Evolutionary conservation across 2,329 filamentous ascomycete species (phyloP), one percentile per base, ranked within the genome.

Genomic region (Epichloe gansuensis): DNA sequence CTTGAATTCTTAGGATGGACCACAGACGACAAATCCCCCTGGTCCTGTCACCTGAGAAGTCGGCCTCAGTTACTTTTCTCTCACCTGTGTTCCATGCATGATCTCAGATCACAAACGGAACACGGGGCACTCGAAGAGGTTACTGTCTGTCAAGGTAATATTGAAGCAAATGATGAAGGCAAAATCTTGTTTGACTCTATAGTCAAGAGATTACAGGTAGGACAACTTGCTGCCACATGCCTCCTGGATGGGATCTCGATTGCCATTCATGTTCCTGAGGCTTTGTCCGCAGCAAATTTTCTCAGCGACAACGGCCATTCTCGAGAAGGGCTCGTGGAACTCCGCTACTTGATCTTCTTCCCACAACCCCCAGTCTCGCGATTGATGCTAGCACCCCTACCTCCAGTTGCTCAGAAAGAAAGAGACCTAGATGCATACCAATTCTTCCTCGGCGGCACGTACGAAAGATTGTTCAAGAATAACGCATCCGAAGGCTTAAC

Each of bases 311-410:
- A 49, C 40, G 11, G 5, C 38, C 8, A 31, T 5, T 23, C 25
- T 31, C 15, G 8, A 17, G 47, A 8, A 21, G 21, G 15, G 23
- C 23, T 7, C 21, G 23, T n/a, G 3, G n/a, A 15, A 12, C 59
- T 75, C n/a, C 60, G 58, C 4, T 73, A 71, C 54, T 52, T 63
- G 6, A 60, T 74, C 3, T 72, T 73, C 57, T 56, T 58, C 40
- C 64, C 68, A 11, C 51, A 48, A 13, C n/a, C 36, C 12, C 23
- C 36, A 23, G 57, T 63, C 9, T 52, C 55, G 3, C 41, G 54
- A 6, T 56, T 53, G 12, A 61, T 58, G 27, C 59, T 67, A 21
- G 58, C 62, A 31, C 62, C 64, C 15, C 44, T 62, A 23, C 47
- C 40, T 11, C n/a, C 34, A 17, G 15, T 41, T 11, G 35, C 17